Base-by-base conservation (phyloP, 306 rosid genomes). In the Castanea mollissima region DNA sequence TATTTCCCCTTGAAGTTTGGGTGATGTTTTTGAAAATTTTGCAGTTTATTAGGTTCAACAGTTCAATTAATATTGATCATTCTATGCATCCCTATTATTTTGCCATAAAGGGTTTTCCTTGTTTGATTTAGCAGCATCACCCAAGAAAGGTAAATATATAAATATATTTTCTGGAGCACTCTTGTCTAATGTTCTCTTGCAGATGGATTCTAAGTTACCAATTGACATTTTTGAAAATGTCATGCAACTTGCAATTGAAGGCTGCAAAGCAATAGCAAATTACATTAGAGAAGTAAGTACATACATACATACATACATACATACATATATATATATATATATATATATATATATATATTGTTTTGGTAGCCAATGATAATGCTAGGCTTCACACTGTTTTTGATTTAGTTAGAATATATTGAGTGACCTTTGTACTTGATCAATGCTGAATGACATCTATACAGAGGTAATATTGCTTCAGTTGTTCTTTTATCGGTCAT, bases 131-230 rank as follows among this genome's bases (percentile, higher is more conserved):
- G n/a, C 18, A 38, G 18, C 27, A 41, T 19, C 34, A 73, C 29
- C 34, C 16, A 71, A 51, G 2, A 44, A 11, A 18, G 71, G 38
- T 2, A 21, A 23, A 2, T n/a, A 38, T 38, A 1, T 38, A 38
- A 6, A 38, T 54, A 4, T 72, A 56, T 44, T 20, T 65, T 76
- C 51, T 71, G 52, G 51, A 41, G 6, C 13, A 69, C 72, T 84
- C 55, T 57, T 78, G 79, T 59, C 32, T 76, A 74, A 13, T 27
- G 58, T 72, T 59, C 49, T 80, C 74, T 38, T 78, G 84, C 76
- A 92, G 99, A 94, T 94, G 99, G 99, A 94, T 86, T 85, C 97
- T 49, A 94, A 94, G 85, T 78, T 94, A 75, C 89, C 97, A 10
- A 84, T 92, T 83, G 99, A 94, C 82, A 84, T 86, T 73, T 87